Evolutionary conservation across 345 rosid species (phyloP).

Genomic region (Bretschneidera sinensis): DNA sequence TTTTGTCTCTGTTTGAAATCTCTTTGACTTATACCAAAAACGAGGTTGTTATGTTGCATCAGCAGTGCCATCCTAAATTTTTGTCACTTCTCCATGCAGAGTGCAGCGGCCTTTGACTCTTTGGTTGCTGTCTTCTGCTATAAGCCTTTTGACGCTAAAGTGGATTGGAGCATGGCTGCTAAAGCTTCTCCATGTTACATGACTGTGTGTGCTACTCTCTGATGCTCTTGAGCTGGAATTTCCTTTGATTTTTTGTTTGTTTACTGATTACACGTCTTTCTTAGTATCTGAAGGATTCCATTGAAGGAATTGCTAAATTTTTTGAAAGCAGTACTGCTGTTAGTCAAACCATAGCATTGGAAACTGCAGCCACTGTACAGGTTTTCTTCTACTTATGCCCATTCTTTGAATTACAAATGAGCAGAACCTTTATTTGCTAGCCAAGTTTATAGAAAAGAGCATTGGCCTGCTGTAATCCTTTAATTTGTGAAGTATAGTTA

Average conservation of each 20-base stretch:
- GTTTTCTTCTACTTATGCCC: slow-evolving; percentile 28
- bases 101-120: slow-evolving; percentile 74
- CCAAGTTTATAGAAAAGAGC: slow-evolving; percentile 6
- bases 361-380: slow-evolving; percentile 98
- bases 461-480: background rate
- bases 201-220: slow-evolving; percentile 48
- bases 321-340: slow-evolving; percentile 76
- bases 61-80: too few species aligned
- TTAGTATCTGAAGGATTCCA: slow-evolving; percentile 90
- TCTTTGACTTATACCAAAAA: too few species aligned
- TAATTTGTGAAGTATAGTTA: background rate
- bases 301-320: slow-evolving; percentile 68
- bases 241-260: slow-evolving; percentile 2
- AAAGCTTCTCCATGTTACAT: slow-evolving; percentile 97
- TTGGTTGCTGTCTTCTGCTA: slow-evolving; percentile 77
- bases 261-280: slow-evolving; percentile 18
- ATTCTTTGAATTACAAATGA: too few species aligned
- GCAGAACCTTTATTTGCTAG: slow-evolving; percentile 6
- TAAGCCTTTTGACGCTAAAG: slow-evolving; percentile 90
- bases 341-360: slow-evolving; percentile 89
- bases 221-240: slow-evolving; percentile 7
- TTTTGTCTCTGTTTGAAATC: background rate
- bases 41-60: background rate
- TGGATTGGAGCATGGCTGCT: slow-evolving; percentile 94
- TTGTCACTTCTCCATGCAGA: slow-evolving; percentile 46